Evolutionary conservation across 345 rosid genomes (phyloP), one percentile per base, ranked within the genome.

Genomic region (Eucalyptus grandis): DNA sequence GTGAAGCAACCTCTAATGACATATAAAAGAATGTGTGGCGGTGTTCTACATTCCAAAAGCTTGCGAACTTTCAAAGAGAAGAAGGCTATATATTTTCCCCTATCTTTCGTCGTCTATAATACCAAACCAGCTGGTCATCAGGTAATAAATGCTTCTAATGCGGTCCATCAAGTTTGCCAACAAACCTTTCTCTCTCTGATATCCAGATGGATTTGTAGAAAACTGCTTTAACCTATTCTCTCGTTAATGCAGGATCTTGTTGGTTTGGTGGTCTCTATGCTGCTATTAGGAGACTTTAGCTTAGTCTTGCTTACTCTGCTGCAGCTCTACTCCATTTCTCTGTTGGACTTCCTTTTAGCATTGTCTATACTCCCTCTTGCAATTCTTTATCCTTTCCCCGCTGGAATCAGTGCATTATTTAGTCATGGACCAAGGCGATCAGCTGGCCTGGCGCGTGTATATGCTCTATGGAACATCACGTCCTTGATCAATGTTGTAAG

Each of bases 81-180:
- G 91, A 93, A 91, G 90, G 88, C 93, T 56, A 90, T 96, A 53
- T 91, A 93, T 89, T 94, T 90, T 86, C 97, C 96, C 88, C 87
- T 94, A 58, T 94, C 98, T 88, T 94, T 95, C 90, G 37, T 97
- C 37, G 92, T 96, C 87, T 92, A 91, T 88, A 96, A 95, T 92
- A 92, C 97, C 87, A 96, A 95, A 90, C 99, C 99, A 83, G 91
- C 95, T 90, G 97, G 99, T 86, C 99, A 96, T 93, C 99, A 96
- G 98, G 98, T 97, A 94, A 69, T 91, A 87, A 24, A 31, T 65
- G 72, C 22, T 17, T 69, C 26, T 31, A 69, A 69, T 58, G 54
- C 14, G 27, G 85, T 81, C 56, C 51, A 21, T 82, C 43, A 44
- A 47, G 31, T 77, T 17, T 69, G 30, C 30, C 87, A 14, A 14